These are phyloP conservation scores for Purpureocillium takamizusanense DNA, from an alignment of 2,329 filamentous ascomycete species.

Conservation along the genomic window DNA sequence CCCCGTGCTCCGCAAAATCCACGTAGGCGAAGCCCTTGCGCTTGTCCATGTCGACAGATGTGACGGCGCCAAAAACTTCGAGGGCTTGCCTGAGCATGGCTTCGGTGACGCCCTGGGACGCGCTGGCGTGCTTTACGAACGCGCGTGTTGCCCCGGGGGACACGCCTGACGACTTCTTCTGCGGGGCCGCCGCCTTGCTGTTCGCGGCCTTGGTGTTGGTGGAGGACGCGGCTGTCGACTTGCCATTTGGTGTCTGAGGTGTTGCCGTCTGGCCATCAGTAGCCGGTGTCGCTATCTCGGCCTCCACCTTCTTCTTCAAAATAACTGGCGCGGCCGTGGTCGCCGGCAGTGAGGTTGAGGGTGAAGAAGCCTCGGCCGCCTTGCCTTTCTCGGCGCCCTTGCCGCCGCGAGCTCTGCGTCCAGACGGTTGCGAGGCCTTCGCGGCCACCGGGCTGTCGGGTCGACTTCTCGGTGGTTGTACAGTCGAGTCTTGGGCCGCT, in stretches of 20 bases:
- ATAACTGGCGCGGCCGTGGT: slow-evolving; percentile 26
- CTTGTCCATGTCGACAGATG: slow-evolving; percentile 83
- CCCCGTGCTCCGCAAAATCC: slow-evolving; percentile 68
- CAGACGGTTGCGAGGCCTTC: slow-evolving; percentile 16
- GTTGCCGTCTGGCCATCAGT: slow-evolving; percentile 2
- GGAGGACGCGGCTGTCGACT: slow-evolving; percentile 9
- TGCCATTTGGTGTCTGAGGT: slow-evolving; percentile 9
- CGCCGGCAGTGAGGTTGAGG: slow-evolving; percentile 13
- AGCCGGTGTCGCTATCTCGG: slow-evolving; percentile 12
- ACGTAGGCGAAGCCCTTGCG: slow-evolving; percentile 93
- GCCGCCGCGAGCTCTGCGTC: slow-evolving; percentile 22
- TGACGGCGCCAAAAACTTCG: slow-evolving; percentile 62
- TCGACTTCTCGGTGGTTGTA: slow-evolving; percentile 13
- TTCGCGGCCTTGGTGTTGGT: slow-evolving; percentile 10
- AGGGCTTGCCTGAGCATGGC: slow-evolving; percentile 67
- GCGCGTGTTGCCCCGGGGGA: slow-evolving; percentile 49
- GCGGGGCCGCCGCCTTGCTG: slow-evolving; percentile 15
- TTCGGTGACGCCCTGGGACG: slow-evolving; percentile 87
- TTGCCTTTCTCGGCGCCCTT: slow-evolving; percentile 32
- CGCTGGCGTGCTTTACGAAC: slow-evolving; percentile 76
- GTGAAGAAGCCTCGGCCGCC: slow-evolving; percentile 15
- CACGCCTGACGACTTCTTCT: slow-evolving; percentile 22
- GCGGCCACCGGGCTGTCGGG: slow-evolving; percentile 11
- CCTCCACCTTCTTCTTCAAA: slow-evolving; percentile 31
- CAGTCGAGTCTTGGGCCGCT: slow-evolving; percentile 6